Conservation (phyloP, 495 filamentous ascomycete genomes). For the Terfezia claveryi region DNA sequence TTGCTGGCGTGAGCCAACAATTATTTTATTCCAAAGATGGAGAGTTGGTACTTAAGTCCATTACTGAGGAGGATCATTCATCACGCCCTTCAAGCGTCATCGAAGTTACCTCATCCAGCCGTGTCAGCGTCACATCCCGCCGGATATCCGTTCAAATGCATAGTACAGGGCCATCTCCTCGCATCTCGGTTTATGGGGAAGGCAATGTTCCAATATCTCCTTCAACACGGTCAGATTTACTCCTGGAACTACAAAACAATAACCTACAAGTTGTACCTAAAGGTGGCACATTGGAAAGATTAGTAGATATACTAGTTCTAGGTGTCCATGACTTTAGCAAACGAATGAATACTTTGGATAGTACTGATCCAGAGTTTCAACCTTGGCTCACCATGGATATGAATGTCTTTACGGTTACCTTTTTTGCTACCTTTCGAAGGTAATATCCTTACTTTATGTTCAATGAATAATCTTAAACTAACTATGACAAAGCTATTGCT, state of each 20-base stretch:
- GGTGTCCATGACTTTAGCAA: slow-evolving; percentile 21
- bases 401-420: slow-evolving; percentile 21
- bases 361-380: slow-evolving; percentile 5
- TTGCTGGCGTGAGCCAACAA: slow-evolving; percentile 19
- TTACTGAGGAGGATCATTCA: slow-evolving; percentile 15
- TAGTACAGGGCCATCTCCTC: slow-evolving; percentile 12
- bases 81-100: slow-evolving; percentile 18
- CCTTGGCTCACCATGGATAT: slow-evolving; percentile 19
- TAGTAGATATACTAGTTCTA: slow-evolving; percentile 20
- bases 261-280: slow-evolving; percentile 14
- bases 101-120: slow-evolving; percentile 16
- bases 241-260: slow-evolving; percentile 2
- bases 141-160: slow-evolving; percentile 15
- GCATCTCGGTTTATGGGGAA: slow-evolving; percentile 11
- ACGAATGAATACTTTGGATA: slow-evolving; percentile 17
- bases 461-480: not conserved
- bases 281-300: slow-evolving; percentile 20
- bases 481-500: slow-evolving; percentile 17
- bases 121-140: slow-evolving; percentile 15
- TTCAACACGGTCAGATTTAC: slow-evolving; percentile 5
- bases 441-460: slow-evolving; percentile 1
- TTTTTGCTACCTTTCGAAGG: slow-evolving; percentile 22
- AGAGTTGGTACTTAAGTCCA: slow-evolving; percentile 19
- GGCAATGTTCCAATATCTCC: slow-evolving; percentile 9
- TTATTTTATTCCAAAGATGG: slow-evolving; percentile 20